phyloP scores from a whole-genome alignment of 345 rosid genomes.

The Sisymbrium irio region DNA sequence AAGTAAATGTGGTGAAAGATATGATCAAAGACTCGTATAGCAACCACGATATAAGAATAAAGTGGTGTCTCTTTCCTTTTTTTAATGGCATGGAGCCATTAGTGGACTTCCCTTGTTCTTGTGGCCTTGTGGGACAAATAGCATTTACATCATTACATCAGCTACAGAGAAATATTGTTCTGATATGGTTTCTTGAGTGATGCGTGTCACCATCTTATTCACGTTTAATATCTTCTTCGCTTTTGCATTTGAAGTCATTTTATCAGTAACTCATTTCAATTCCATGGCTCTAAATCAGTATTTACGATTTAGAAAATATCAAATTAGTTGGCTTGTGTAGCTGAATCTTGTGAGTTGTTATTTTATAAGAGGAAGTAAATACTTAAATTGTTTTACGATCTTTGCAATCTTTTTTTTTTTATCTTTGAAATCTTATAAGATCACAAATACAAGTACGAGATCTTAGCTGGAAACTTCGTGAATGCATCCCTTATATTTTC shows the following conservation, averaged over 20 bases:
- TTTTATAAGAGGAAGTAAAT: background rate
- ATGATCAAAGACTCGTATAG: background rate
- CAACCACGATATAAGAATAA: slow-evolving; percentile 11
- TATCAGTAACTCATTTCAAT: background rate
- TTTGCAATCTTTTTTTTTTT: background rate
- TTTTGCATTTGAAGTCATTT: background rate
- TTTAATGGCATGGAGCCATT: background rate
- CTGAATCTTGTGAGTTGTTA: background rate
- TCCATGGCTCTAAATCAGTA: background rate
- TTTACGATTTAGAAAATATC: too few species aligned
- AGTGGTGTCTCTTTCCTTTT: slow-evolving; percentile 1
- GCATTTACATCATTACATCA: slow-evolving; percentile 10
- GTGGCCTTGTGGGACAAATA: slow-evolving; percentile 14
- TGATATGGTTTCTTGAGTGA: background rate
- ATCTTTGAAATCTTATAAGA: background rate
- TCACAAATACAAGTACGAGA: background rate
- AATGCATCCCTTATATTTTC: background rate
- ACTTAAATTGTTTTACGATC: too few species aligned
- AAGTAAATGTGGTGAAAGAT: slow-evolving; percentile 4
- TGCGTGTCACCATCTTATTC: slow-evolving; percentile 19
- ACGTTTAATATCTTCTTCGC: background rate
- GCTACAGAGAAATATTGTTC: background rate
- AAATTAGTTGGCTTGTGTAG: background rate
- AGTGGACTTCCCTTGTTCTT: slow-evolving; percentile 8
- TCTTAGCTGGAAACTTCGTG: slow-evolving; percentile 29